Base-by-base conservation (phyloP, 352 stramenopile genomes). In the Pythium apleroticum region DNA sequence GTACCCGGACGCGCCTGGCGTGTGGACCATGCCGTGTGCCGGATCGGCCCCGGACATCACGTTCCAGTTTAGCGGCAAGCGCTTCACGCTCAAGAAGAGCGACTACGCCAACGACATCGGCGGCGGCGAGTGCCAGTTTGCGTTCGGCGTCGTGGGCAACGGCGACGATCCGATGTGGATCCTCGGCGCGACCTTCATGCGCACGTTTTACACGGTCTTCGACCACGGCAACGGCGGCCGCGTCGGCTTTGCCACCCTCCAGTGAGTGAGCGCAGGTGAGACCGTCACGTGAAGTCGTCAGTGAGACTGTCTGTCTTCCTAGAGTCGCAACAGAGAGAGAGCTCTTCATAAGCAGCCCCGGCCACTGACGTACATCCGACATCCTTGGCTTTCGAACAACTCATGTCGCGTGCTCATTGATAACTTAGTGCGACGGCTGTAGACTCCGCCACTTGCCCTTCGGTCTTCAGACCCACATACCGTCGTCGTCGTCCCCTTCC, bases 171-270 rank as follows among this genome's bases (percentile, higher is more conserved):
- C 82, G 43, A 24, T 91, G 22, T 93, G 84, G 84, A 90, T 93
- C 60, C 84, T 99, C 58, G 97, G 95, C 50, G 93, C 98, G 66
- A 84, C 97, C 24, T 98, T 98, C 80, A 98, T 98, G 89, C 81
- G 91, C 73, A 97, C 97, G 77, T 96, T 97, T 75, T 98, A 98
- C 85, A 93, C 86, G 20, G 86, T 98, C 28, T 98, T 98, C 52
- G 93, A 98, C 77, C 97, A 82, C 79, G 87, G 78, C 30, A 85
- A 35, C 30, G 30, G 30, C 30, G 30, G 30, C 30, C 30, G 30
- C 1, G 30, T 35, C 5, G 30, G 30, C 30, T 33, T 33, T 33
- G 30, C 30, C 30, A 33, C 30, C 4, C 30, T 33, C 30, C 4
- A 33, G 30, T 33, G 30, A 33, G 30, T 33, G 30, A 9, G 30